Base-by-base conservation (phyloP, 2,329 filamentous ascomycete genomes). In the Arthrinium phaeospermum region DNA sequence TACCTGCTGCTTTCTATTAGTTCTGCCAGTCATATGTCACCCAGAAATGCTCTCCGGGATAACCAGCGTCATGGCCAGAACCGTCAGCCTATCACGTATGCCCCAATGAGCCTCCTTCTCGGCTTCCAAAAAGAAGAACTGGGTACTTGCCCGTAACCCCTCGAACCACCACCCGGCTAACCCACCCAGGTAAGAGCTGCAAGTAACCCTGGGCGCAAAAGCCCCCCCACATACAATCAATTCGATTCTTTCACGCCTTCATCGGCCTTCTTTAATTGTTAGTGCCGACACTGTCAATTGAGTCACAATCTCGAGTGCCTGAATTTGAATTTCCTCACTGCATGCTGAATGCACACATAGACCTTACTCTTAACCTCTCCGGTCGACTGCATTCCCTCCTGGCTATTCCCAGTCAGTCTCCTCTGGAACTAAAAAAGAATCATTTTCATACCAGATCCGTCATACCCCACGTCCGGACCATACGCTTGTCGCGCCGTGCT, bases 211-310 rank as follows among this genome's bases (percentile, higher is more conserved):
- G 57, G 57, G 34, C 57, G 57, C 34, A 41, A 64, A 64, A 41
- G 14, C 57, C 34, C 3, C 57, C 57, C 57, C 57, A 64, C 57
- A 64, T 64, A 41, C 57, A 41, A 19, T n/a, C 57, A 37, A 64
- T 64, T 61, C 53, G 8, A 37, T 37, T 37, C 53, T 37, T 37
- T 47, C 45, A 47, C 16, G 14, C 30, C 57, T 64, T 64, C 57
- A 64, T 64, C 57, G 57, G 57, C 57, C 57, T 64, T 64, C 57
- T 41, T 41, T 12, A 41, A n/a, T 64, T 64, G 34, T 64, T 64
- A 64, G 57, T 64, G 57, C 57, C 30, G 57, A 64, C 57, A 64
- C 57, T 64, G 57, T 64, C 57, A 19, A 64, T 64, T 64, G 57
- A 64, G 34, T 64, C 57, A 64, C 57, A 64, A 64, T 27, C 34